Base-by-base conservation (phyloP, 768 basidiomycete genomes). In the Leccinum incarnatum region DNA sequence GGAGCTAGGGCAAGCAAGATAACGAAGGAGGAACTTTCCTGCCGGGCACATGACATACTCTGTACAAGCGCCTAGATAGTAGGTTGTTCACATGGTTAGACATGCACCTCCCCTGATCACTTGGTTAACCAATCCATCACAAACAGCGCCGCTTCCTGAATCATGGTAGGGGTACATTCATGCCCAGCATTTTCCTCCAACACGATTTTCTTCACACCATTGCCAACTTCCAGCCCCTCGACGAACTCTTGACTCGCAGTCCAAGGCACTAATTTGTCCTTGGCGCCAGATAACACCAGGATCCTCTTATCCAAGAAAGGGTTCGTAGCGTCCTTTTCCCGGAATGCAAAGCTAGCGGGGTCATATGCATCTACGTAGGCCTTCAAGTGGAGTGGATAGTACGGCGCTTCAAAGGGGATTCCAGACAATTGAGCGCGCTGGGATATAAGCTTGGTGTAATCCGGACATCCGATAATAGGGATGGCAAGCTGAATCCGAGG, bases 221-320 rank as follows among this genome's bases (percentile, higher is more conserved):
- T 58, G 1, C 86, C 86, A 0, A 85, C 82, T 36, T 81, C 75
- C 32, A 91, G 69, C 0, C 63, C 69, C 3, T 83, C 78, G 0
- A 89, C 82, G 70, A 89, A 89, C 17, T 72, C 70, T 61, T 78
- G 51, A 56, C 83, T 83, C 17, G 80, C 77, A n/a, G 65, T 64
- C 80, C 84, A 86, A 11, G 89, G 90, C 17, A 93, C 91, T 15
- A 89, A 65, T 46, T 66, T 72, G 71, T 95, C 92, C 21, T 74
- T 77, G 56, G 64, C 81, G 0, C 91, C 92, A 1, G 85, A 84
- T 4, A 95, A 71, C 3, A 89, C 84, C 5, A 95, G 78, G 14
- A 95, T 78, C 65, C 84, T 83, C 76, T 92, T 93, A 1, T 84
- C 86, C 4, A 78, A 58, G 69, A 89, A 93, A 1, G 86, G 83